Evolutionary conservation across 2,329 filamentous ascomycete species (phyloP).

Genomic region (Phyllachora maydis): DNA sequence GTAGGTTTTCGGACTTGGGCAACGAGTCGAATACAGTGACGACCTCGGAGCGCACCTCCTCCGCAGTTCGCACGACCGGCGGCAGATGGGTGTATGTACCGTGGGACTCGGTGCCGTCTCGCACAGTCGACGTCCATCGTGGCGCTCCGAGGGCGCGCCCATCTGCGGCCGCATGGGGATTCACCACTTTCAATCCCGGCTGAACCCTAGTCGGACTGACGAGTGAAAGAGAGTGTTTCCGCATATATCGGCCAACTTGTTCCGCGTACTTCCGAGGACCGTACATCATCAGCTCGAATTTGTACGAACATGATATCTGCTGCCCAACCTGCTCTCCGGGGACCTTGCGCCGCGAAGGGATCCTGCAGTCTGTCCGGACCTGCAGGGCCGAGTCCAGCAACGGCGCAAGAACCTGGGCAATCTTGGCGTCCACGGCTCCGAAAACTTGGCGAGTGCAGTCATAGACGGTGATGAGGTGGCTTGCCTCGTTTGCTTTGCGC

Average conservation of each 20-base stretch:
- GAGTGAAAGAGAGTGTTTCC: constrained; percentile 45
- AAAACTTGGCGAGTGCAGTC: constrained; percentile 56
- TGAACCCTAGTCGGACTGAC: constrained; percentile 44
- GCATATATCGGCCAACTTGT: constrained; percentile 46
- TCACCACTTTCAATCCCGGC: constrained; percentile 48
- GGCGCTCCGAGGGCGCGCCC: constrained; percentile 8
- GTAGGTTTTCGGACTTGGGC: constrained; percentile 53
- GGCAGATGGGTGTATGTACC: constrained; percentile 8
- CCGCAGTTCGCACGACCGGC: constrained; percentile 40
- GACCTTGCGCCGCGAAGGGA: constrained; percentile 43
- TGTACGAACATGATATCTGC: constrained; percentile 36
- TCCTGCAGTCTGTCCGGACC: constrained; percentile 51
- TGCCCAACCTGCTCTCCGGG: constrained; percentile 44
- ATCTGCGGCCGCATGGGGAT: constrained; percentile 47
- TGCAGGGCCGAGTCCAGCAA: constrained; percentile 49
- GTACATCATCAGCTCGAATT: constrained; percentile 58
- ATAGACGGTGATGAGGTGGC: constrained; percentile 45
- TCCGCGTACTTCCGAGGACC: constrained; percentile 46
- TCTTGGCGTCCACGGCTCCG: constrained; percentile 50
- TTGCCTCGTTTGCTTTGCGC: constrained; percentile 30
- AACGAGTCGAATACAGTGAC: constrained; percentile 77
- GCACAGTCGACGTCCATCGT: constrained; percentile 5
- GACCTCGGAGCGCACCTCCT: constrained; percentile 74
- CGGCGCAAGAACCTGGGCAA: constrained; percentile 45
- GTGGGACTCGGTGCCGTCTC: constrained; percentile 7